Conservation (phyloP, 306 rosid species). For the Trifolium subterraneum region DNA sequence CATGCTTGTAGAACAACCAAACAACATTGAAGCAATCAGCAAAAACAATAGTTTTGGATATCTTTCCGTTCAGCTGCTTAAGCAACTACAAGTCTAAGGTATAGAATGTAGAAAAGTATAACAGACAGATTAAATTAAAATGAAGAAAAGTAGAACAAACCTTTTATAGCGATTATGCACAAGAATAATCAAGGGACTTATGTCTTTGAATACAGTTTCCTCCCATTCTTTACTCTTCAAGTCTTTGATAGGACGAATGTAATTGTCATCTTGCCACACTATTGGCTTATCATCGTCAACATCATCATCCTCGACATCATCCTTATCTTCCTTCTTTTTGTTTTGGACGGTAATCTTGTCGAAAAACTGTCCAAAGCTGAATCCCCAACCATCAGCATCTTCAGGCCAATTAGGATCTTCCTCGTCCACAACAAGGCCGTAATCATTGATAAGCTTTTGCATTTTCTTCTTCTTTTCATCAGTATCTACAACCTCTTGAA, state of each 20-base stretch:
- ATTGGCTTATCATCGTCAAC: constrained; percentile 53
- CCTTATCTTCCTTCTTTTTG: constrained; percentile 52
- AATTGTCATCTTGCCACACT: constrained; percentile 92
- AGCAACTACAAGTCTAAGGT: background rate
- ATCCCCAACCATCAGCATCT: constrained; percentile 94
- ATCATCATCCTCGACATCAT: constrained; percentile 39
- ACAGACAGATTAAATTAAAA: too few species aligned
- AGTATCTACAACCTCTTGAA: constrained; percentile 59
- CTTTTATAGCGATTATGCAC: constrained; percentile 91
- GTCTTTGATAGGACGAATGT: constrained; percentile 85
- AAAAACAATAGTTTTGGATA: background rate
- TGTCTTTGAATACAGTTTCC: constrained; percentile 84
- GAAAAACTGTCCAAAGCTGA: constrained; percentile 83
- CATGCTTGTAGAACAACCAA: constrained; percentile 16
- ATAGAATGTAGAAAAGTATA: constrained; percentile 21
- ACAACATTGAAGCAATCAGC: background rate
- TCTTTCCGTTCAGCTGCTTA: background rate
- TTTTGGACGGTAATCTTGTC: constrained; percentile 88
- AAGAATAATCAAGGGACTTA: constrained; percentile 80
- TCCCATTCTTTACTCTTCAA: constrained; percentile 72
- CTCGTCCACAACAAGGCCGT: constrained; percentile 89
- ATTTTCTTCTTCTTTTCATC: constrained; percentile 58
- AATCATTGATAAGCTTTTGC: constrained; percentile 70
- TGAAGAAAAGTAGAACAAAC: too few species aligned
- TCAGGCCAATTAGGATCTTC: constrained; percentile 97